These are phyloP conservation scores for Arabidopsis suecica DNA, from an alignment of 345 rosid species.

Conservation along the genomic window DNA sequence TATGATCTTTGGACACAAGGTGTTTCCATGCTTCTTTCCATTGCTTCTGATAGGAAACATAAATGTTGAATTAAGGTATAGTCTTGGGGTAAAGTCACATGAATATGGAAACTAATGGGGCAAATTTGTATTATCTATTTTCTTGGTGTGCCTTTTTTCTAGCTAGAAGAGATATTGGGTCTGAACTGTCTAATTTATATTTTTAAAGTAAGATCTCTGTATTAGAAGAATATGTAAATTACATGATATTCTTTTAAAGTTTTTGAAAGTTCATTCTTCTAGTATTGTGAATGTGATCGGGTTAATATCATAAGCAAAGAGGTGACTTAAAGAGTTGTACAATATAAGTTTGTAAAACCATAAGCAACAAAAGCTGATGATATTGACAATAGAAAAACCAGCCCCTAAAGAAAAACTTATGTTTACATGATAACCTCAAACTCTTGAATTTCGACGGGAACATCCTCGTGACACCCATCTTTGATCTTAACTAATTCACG, in stretches of 20 bases:
- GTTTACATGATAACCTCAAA: conserved; percentile 48
- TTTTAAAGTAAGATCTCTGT: background rate
- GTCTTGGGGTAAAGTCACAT: conserved; percentile 16
- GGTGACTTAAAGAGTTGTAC: background rate
- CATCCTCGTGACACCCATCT: conserved; percentile 51
- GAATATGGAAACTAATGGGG: conserved; percentile 19
- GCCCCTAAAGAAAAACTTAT: background rate
- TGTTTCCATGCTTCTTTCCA: conserved; percentile 65
- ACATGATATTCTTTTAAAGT: background rate
- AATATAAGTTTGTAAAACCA: background rate
- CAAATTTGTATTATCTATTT: conserved; percentile 6
- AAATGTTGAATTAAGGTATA: conserved; percentile 48
- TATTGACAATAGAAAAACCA: background rate
- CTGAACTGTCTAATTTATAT: background rate
- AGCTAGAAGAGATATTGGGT: background rate
- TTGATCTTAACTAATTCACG: conserved; percentile 56
- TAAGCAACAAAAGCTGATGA: background rate
- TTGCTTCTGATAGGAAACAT: conserved; percentile 56
- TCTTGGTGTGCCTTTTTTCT: background rate
- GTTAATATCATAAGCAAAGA: background rate
- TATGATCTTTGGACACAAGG: conserved; percentile 86
- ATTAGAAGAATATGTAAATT: conserved; percentile 19
- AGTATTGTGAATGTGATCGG: background rate
- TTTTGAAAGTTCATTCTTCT: background rate
- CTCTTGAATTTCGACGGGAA: conserved; percentile 62